These are phyloP conservation scores for Phialophora macrospora DNA, from an alignment of 2,329 filamentous ascomycete species.

Conservation along the genomic window DNA sequence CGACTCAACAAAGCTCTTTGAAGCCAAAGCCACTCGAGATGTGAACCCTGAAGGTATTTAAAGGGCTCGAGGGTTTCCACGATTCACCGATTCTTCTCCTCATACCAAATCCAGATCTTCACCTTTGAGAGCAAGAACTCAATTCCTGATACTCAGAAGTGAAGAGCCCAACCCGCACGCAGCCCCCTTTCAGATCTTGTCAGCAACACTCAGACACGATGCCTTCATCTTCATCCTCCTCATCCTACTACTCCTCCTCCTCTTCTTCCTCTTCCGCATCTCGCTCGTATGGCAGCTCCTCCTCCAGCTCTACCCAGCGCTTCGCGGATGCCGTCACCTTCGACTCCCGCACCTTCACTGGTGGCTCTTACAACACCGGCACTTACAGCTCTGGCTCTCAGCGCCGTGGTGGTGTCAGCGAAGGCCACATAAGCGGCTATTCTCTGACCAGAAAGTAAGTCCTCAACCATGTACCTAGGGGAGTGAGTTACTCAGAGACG, in stretches of 20 bases:
- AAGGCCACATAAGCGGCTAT: background rate
- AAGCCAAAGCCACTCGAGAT: background rate
- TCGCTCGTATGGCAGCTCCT: background rate
- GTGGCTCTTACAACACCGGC: background rate
- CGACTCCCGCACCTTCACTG: background rate
- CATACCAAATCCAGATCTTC: conserved; percentile 2
- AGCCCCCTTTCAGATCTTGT: background rate
- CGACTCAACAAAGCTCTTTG: background rate
- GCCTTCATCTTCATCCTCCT: background rate
- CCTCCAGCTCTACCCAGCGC: background rate
- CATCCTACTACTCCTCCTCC: background rate
- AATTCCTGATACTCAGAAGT: background rate
- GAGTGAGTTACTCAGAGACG: background rate
- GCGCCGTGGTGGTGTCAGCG: background rate
- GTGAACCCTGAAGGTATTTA: background rate
- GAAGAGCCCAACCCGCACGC: background rate
- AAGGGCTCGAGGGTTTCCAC: background rate
- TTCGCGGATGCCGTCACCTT: background rate
- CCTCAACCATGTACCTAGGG: background rate
- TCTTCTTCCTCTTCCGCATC: background rate
- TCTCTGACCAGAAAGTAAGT: background rate
- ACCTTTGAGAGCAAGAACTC: background rate
- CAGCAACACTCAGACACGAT: background rate
- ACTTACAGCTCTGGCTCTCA: background rate
- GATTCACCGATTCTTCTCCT: background rate